Base-by-base conservation (phyloP, 768 basidiomycete genomes). In the Rhizopogon sp. region DNA sequence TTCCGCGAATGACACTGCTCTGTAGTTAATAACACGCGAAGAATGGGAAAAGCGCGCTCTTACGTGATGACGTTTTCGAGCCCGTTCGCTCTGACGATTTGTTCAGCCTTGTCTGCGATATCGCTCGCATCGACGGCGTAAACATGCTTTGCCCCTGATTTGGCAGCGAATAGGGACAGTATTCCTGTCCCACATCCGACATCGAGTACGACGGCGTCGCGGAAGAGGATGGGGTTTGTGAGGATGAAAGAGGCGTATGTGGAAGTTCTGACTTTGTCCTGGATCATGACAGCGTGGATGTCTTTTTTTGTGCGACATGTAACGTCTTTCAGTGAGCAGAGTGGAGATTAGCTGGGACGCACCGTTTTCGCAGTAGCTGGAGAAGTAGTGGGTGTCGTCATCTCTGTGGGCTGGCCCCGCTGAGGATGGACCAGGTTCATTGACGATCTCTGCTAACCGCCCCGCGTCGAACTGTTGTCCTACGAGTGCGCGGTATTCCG, bases 171-270 rank as follows among this genome's bases (percentile, higher is more conserved):
- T 56, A 98, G 76, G 25, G 91, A 93, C 8, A 97, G 76, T 47
- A 97, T 93, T 2, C 95, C 92, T 0, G 95, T 97, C 1, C 96
- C 96, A 62, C 96, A 98, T 5, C 96, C 96, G 22, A 98, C 94
- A 62, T 98, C 96, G 56, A 98, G 83, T 5, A 98, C 96, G 49
- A 87, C 71, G 16, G 92, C 90, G 59, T 86, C 89, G 54, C 82
- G 81, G 76, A 98, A 97, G 11, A 94, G 72, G 6, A 76, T 66
- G 0, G 93, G 88, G 66, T 88, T 94, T 6, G 81, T 83, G 28
- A 95, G 75, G 68, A 98, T 95, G 72, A 91, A 98, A 17, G 87
- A 80, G 10, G 92, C 93, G 68, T 98, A 98, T 1, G 93, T 87
- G 22, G 94, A 85, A 2, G 96, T 98, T 52, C 96, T 82, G 46